Percentiles rank a stretch among this genome's conserved stretches.
phyloP scores from a whole-genome alignment of 495 filamentous ascomycete species.

The Talaromyces ruber region DNA sequence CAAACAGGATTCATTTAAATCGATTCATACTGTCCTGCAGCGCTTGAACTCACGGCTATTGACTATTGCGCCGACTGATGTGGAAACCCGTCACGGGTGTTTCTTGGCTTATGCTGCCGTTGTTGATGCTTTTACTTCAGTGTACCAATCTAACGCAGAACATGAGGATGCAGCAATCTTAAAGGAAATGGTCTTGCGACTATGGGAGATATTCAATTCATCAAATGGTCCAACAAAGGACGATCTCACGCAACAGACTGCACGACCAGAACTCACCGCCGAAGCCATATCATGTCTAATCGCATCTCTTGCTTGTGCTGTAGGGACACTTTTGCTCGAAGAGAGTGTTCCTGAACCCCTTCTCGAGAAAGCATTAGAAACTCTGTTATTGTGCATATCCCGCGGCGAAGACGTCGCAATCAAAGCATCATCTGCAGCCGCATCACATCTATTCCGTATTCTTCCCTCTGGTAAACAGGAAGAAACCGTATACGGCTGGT shows the following conservation, averaged over 20 bases:
- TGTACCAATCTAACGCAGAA: background rate
- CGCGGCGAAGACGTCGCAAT: slow-evolving; percentile 40
- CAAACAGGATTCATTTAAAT: slow-evolving; percentile 19
- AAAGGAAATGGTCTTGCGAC: slow-evolving; percentile 12
- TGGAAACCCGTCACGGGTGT: slow-evolving; percentile 61
- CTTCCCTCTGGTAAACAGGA: slow-evolving; percentile 23
- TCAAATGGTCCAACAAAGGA: slow-evolving; percentile 27
- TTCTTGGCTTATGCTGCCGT: slow-evolving; percentile 49
- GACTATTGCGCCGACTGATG: slow-evolving; percentile 46
- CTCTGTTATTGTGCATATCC: slow-evolving; percentile 32
- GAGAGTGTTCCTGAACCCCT: slow-evolving; percentile 12
- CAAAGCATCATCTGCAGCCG: slow-evolving; percentile 36
- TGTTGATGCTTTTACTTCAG: slow-evolving; percentile 20
- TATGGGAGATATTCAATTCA: slow-evolving; percentile 35
- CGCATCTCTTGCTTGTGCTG: slow-evolving; percentile 20
- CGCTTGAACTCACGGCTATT: slow-evolving; percentile 34
- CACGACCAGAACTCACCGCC: slow-evolving; percentile 61
- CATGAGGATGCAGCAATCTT: background rate
- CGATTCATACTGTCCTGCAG: slow-evolving; percentile 24
- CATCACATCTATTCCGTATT: slow-evolving; percentile 32
- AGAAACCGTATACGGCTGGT: slow-evolving; percentile 26
- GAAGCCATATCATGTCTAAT: slow-evolving; percentile 56
- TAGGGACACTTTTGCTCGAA: slow-evolving; percentile 6
- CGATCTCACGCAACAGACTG: slow-evolving; percentile 37
- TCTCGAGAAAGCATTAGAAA: slow-evolving; percentile 29